These are phyloP conservation scores for Metschnikowia santaceciliae DNA, from an alignment of 805 yeast species.

Conservation along the genomic window DNA sequence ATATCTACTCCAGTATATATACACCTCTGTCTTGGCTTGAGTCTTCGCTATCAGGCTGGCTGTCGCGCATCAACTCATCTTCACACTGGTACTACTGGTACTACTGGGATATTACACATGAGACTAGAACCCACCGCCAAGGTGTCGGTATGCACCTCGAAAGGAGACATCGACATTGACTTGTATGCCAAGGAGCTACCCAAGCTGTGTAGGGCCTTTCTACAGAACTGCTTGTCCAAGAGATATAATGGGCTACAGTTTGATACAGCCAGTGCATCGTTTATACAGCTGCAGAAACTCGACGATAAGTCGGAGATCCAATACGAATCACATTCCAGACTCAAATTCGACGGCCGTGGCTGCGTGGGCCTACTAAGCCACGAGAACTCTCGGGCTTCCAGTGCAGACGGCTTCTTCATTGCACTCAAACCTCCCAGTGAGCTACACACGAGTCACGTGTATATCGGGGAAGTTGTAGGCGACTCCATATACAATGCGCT, in stretches of 20 bases:
- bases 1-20: background rate
- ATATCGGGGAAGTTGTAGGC: slow-evolving; percentile 59
- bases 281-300: slow-evolving; percentile 12
- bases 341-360: slow-evolving; percentile 52
- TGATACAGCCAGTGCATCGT: slow-evolving; percentile 33
- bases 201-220: slow-evolving; percentile 40
- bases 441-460: slow-evolving; percentile 36
- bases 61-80: background rate
- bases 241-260: slow-evolving; percentile 41
- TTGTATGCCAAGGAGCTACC: slow-evolving; percentile 72
- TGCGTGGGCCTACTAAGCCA: slow-evolving; percentile 46
- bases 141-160: slow-evolving; percentile 51
- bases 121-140: slow-evolving; percentile 55
- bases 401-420: slow-evolving; percentile 28
- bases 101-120: background rate
- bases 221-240: slow-evolving; percentile 46
- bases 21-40: background rate
- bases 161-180: slow-evolving; percentile 57
- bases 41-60: background rate
- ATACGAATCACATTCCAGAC: slow-evolving; percentile 48
- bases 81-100: background rate
- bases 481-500: slow-evolving; percentile 51
- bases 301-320: slow-evolving; percentile 9
- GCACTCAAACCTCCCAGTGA: slow-evolving; percentile 46
- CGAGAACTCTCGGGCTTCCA: slow-evolving; percentile 12